Evolutionary conservation across 2,329 filamentous ascomycete genomes (phyloP).

Genomic region (Fusarium neocosmosporiellum): DNA sequence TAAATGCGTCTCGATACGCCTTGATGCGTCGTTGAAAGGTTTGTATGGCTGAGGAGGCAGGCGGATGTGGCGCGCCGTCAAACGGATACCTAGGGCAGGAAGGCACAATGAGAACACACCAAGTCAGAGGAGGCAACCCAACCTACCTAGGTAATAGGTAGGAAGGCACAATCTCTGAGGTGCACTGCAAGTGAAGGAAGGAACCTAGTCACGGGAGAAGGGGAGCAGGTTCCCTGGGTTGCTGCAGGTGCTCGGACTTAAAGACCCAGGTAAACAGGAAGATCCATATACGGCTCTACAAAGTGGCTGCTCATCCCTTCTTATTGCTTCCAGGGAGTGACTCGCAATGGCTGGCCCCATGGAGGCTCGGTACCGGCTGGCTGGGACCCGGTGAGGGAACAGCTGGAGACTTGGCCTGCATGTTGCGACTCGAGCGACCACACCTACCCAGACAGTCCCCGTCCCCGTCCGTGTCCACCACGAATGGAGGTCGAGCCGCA

Average conservation of each 20-base stretch:
- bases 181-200: not conserved
- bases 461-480: conserved; percentile 10
- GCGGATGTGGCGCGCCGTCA: conserved; percentile 32
- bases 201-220: not conserved
- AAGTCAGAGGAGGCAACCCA: conserved; percentile 9
- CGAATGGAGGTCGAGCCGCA: conserved; percentile 26
- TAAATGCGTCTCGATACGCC: not conserved
- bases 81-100: conserved; percentile 31
- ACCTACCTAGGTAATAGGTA: not conserved
- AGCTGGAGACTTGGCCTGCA: conserved; percentile 27
- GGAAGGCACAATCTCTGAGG: conserved; percentile 13
- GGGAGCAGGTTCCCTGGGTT: not conserved
- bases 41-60: conserved; percentile 31
- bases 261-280: conserved; percentile 5
- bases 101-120: conserved; percentile 15
- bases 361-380: conserved; percentile 37
- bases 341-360: conserved; percentile 28
- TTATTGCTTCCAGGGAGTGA: conserved; percentile 33
- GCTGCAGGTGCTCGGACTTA: conserved; percentile 23
- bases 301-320: conserved; percentile 36
- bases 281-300: conserved; percentile 13
- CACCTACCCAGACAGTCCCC: conserved; percentile 19
- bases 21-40: conserved; percentile 37
- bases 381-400: conserved; percentile 40
- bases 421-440: conserved; percentile 29